phyloP scores from a whole-genome alignment of 345 rosid genomes.

The Dovyalis caffra region DNA sequence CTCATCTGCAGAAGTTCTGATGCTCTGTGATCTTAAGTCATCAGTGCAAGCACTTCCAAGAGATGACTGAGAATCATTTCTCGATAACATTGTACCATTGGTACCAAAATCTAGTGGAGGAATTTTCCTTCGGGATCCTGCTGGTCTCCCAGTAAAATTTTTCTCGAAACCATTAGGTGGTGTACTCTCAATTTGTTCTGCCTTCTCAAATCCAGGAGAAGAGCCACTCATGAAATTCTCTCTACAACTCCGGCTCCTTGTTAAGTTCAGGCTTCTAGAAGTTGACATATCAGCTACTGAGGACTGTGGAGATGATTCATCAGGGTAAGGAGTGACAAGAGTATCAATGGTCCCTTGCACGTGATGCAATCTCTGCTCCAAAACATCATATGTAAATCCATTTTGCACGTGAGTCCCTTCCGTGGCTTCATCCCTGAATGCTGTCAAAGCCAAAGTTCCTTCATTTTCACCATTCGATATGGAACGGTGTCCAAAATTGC shows the following conservation, averaged over 20 bases:
- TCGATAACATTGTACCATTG: conserved; percentile 36
- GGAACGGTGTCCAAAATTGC: conserved; percentile 29
- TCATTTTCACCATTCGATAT: conserved; percentile 39
- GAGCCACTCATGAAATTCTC: conserved; percentile 46
- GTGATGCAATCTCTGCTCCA: conserved; percentile 51
- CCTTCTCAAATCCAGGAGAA: conserved; percentile 24
- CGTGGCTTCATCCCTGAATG: conserved; percentile 28
- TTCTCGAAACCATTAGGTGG: conserved; percentile 60
- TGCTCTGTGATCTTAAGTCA: conserved; percentile 34
- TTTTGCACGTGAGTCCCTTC: conserved; percentile 38
- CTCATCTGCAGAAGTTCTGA: conserved; percentile 54
- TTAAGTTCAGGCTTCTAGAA: conserved; percentile 45
- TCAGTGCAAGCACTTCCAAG: conserved; percentile 61
- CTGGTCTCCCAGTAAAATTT: conserved; percentile 69
- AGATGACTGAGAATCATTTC: conserved; percentile 81
- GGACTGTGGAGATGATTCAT: conserved; percentile 31
- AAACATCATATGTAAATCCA: conserved; percentile 40
- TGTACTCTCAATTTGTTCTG: conserved; percentile 46
- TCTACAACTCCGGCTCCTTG: conserved; percentile 57
- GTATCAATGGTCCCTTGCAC: conserved; percentile 47
- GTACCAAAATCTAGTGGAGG: conserved; percentile 41
- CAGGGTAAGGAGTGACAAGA: conserved; percentile 37
- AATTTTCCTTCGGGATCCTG: conserved; percentile 37
- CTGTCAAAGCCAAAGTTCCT: conserved; percentile 29
- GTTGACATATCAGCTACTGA: conserved; percentile 38